Conservation (phyloP, 495 filamentous ascomycete genomes). For the Aspergillus leporis region DNA sequence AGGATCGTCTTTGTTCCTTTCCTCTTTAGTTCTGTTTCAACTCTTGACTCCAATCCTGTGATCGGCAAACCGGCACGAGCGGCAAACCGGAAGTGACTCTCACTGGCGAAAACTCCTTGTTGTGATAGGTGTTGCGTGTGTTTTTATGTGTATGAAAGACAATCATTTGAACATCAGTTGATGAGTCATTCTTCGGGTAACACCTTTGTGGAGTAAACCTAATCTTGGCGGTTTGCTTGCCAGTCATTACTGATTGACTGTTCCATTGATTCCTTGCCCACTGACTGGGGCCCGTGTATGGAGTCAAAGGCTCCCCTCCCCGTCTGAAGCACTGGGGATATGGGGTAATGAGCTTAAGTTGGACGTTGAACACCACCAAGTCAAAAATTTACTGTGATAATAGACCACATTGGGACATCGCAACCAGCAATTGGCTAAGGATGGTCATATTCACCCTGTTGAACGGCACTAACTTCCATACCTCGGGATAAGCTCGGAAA, state of each 20-base stretch:
- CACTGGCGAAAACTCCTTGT: conserved; percentile 13
- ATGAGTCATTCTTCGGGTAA: neutral
- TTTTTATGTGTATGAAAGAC: neutral
- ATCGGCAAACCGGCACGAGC: conserved; percentile 38
- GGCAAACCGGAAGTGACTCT: conserved; percentile 13
- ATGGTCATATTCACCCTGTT: neutral
- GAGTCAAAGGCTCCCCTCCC: neutral
- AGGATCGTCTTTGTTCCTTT: neutral
- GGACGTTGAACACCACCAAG: neutral
- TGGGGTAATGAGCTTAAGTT: conserved; percentile 5
- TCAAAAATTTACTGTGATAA: neutral
- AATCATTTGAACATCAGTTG: neutral
- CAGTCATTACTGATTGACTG: neutral
- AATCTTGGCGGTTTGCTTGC: neutral
- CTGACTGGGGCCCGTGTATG: conserved; percentile 3
- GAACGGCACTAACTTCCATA: neutral
- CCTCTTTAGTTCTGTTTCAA: neutral
- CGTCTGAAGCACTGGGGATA: conserved; percentile 1
- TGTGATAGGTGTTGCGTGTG: neutral
- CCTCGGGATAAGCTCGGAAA: neutral
- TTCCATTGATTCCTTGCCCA: neutral
- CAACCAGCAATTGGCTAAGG: neutral
- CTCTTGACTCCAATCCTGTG: neutral
- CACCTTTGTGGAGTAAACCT: conserved; percentile 3
- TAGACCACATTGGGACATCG: neutral